Conservation (phyloP, 192 early-diverging fungal species). For the Coemansia sp. region DNA sequence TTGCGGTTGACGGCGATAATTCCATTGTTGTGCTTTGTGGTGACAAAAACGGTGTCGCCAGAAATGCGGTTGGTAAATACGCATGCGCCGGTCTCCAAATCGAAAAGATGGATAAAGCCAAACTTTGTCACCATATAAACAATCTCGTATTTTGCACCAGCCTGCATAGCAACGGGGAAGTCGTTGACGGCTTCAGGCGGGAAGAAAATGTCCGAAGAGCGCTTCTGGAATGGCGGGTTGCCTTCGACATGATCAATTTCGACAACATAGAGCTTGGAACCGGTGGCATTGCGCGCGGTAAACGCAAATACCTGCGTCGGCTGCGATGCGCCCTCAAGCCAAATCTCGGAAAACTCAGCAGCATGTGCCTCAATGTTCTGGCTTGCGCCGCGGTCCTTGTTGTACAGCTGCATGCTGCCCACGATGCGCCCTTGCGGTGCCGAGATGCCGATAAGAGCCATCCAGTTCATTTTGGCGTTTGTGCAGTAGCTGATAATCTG, state of each 20-base stretch:
- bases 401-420: slow-evolving; percentile 96
- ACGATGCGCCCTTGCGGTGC: slow-evolving; percentile 87
- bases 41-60: slow-evolving; percentile 98
- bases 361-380: slow-evolving; percentile 97
- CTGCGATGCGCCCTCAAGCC: slow-evolving; percentile 68
- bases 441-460: slow-evolving; percentile 92
- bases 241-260: slow-evolving; percentile 95
- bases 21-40: slow-evolving; percentile 87
- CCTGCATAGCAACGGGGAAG: slow-evolving; percentile 97
- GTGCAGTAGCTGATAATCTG: slow-evolving; percentile 98
- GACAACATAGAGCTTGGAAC: slow-evolving; percentile 93
- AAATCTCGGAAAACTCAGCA: slow-evolving; percentile 90
- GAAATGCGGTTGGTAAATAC: slow-evolving; percentile 98
- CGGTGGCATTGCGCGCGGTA: slow-evolving; percentile 75
- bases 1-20: slow-evolving; percentile 95
- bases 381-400: slow-evolving; percentile 86
- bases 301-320: slow-evolving; percentile 93
- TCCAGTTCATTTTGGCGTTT: slow-evolving; percentile 91
- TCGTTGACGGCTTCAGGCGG: slow-evolving; percentile 93
- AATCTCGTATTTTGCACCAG: slow-evolving; percentile 90
- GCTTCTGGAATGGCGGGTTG: slow-evolving; percentile 86
- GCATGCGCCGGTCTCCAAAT: slow-evolving; percentile 90
- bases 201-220: slow-evolving; percentile 91
- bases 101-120: slow-evolving; percentile 96
- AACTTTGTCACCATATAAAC: slow-evolving; percentile 97